phyloP scores from a whole-genome alignment of 192 early-diverging fungal genomes.

The Coemansia sp. region DNA sequence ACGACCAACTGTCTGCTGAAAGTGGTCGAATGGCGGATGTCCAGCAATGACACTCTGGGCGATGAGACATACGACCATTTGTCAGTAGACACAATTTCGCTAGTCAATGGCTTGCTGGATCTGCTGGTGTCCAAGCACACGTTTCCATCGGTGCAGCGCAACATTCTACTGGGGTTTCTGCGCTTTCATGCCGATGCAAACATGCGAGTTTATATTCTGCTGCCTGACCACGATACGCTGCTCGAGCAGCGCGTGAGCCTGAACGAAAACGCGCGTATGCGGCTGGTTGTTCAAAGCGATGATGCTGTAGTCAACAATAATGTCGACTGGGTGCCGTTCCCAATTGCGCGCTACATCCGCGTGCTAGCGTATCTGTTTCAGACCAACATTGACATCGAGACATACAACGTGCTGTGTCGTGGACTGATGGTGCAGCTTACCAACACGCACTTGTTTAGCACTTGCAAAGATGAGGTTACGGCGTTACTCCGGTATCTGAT shows the following conservation, averaged over 20 bases:
- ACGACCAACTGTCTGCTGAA: constrained; percentile 23
- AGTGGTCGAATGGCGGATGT: constrained; percentile 35
- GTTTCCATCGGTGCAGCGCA: constrained; percentile 41
- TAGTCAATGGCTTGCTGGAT: constrained; percentile 32
- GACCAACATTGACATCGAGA: constrained; percentile 68
- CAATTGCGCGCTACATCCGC: constrained; percentile 60
- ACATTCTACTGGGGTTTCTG: constrained; percentile 31
- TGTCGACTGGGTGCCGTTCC: constrained; percentile 32
- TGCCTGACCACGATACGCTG: constrained; percentile 32
- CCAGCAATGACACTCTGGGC: constrained; percentile 26
- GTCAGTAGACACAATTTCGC: constrained; percentile 33
- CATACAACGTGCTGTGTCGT: constrained; percentile 68
- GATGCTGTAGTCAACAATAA: not conserved
- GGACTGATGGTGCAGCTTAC: constrained; percentile 68
- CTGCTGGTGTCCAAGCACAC: constrained; percentile 35
- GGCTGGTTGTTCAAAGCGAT: constrained; percentile 13
- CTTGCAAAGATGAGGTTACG: constrained; percentile 56
- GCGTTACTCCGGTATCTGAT: constrained; percentile 65
- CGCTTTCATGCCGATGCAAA: constrained; percentile 47
- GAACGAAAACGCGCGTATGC: constrained; percentile 44
- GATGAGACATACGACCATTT: constrained; percentile 17
- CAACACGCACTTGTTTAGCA: constrained; percentile 72
- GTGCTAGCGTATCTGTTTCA: constrained; percentile 61
- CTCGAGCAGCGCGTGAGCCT: constrained; percentile 52
- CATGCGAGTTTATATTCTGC: constrained; percentile 41